These are phyloP conservation scores for Hygrophila difformis DNA, from an alignment of 257 asterid genomes.

Conservation along the genomic window DNA sequence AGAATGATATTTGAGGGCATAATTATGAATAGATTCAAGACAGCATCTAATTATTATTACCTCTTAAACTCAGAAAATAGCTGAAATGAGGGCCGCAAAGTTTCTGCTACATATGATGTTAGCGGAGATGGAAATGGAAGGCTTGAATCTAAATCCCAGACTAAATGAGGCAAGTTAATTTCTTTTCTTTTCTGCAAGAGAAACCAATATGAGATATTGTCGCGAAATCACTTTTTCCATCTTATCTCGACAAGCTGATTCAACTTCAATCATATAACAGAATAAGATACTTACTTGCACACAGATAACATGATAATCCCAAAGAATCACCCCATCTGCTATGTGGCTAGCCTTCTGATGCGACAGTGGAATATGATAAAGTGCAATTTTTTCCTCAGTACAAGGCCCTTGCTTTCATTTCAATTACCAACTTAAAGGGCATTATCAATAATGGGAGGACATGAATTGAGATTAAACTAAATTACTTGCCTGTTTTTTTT, in stretches of 20 bases:
- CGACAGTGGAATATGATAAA: conserved; percentile 78
- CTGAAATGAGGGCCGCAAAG: conserved; percentile 69
- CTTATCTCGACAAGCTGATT: conserved; percentile 4
- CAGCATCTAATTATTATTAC: conserved; percentile 23
- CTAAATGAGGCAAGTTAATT: conserved; percentile 43
- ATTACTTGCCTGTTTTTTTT: conserved; percentile 63
- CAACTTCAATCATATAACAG: conserved; percentile 1
- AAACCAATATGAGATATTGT: conserved; percentile 6
- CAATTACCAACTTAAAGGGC: not conserved
- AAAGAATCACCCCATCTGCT: conserved; percentile 83
- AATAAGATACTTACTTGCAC: conserved; percentile 49
- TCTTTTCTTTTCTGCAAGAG: conserved; percentile 57
- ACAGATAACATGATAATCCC: conserved; percentile 94
- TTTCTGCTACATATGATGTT: conserved; percentile 48
- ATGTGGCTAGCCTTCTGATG: conserved; percentile 94
- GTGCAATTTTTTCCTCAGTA: not conserved
- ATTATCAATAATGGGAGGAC: too few relatives aligned
- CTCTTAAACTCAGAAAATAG: conserved; percentile 76
- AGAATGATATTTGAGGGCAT: too few relatives aligned
- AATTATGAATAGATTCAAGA: too few relatives aligned
- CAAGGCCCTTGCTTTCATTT: conserved; percentile 5
- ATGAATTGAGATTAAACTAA: not conserved
- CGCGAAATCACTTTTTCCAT: not conserved
- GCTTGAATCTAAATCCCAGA: conserved; percentile 92
- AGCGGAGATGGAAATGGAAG: conserved; percentile 78